These are phyloP conservation scores for Collybia sordida DNA, from an alignment of 768 basidiomycete species.

Conservation along the genomic window DNA sequence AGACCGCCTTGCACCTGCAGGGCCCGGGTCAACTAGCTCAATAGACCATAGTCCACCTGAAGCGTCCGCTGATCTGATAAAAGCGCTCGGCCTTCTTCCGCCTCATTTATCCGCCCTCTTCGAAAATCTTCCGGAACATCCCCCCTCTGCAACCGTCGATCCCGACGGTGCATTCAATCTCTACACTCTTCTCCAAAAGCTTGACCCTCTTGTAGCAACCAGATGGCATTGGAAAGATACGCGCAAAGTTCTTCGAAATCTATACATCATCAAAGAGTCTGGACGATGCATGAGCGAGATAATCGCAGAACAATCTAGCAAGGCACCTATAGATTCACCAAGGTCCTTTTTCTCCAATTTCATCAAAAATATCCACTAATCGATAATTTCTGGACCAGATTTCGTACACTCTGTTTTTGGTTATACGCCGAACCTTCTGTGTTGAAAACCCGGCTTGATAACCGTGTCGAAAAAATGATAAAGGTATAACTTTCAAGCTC, in stretches of 20 bases:
- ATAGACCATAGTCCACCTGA: not conserved
- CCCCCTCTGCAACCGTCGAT: conserved; percentile 54
- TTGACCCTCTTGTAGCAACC: conserved; percentile 74
- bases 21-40: conserved; percentile 12
- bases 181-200: conserved; percentile 57
- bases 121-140: conserved; percentile 54
- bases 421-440: conserved; percentile 69
- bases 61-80: conserved; percentile 35
- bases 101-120: conserved; percentile 50
- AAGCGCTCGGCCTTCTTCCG: conserved; percentile 45
- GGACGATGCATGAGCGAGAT: conserved; percentile 68
- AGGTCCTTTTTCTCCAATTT: conserved; percentile 39
- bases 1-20: conserved; percentile 50
- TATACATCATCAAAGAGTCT: conserved; percentile 75
- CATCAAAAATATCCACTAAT: conserved; percentile 2
- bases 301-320: conserved; percentile 58
- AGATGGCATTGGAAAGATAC: conserved; percentile 98
- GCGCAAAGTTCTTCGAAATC: conserved; percentile 80
- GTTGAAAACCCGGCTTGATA: conserved; percentile 69
- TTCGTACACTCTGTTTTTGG: conserved; percentile 88
- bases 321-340: conserved; percentile 33
- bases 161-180: conserved; percentile 62
- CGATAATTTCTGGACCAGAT: conserved; percentile 44
- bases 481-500: conserved; percentile 42
- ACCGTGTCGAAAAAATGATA: conserved; percentile 88